Percentiles rank a stretch among this genome's conserved stretches.
These are phyloP conservation scores for Xerocomus alliaceus DNA, from an alignment of 1,284 basidiomycete genomes.

Conservation along the genomic window DNA sequence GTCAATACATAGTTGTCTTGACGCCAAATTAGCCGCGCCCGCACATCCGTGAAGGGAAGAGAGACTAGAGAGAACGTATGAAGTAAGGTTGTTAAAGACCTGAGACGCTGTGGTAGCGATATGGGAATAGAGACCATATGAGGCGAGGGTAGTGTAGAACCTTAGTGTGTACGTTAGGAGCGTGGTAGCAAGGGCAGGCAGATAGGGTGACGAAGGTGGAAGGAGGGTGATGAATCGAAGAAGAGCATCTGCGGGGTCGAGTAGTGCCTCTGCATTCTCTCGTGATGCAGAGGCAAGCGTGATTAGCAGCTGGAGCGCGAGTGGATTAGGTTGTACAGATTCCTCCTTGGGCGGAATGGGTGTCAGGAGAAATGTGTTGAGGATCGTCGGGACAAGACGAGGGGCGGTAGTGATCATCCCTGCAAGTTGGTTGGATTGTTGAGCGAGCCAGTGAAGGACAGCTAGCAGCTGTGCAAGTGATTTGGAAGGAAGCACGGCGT, in stretches of 20 bases:
- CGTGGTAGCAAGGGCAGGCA: conserved; percentile 49
- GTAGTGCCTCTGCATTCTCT: conserved; percentile 65
- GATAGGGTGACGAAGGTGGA: conserved; percentile 59
- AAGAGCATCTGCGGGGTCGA: conserved; percentile 66
- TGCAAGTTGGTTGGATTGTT: conserved; percentile 62
- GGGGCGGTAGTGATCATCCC: conserved; percentile 59
- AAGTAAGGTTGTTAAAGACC: conserved; percentile 54
- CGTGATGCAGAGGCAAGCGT: conserved; percentile 72
- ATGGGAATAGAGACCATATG: conserved; percentile 79
- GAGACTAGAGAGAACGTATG: conserved; percentile 48
- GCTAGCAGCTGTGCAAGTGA: conserved; percentile 66
- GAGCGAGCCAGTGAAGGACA: conserved; percentile 67
- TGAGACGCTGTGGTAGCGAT: conserved; percentile 68
- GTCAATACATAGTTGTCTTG: conserved; percentile 45
- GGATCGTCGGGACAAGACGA: conserved; percentile 59
- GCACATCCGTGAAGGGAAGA: background rate
- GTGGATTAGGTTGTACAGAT: conserved; percentile 52
- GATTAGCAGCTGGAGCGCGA: conserved; percentile 65
- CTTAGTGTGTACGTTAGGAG: conserved; percentile 68
- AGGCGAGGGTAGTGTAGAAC: conserved; percentile 71
- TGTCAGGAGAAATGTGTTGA: conserved; percentile 64
- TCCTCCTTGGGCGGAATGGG: conserved; percentile 48
- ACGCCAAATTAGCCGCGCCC: conserved; percentile 8
- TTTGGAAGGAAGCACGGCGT: conserved; percentile 53
- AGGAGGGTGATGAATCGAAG: conserved; percentile 77